Conservation (phyloP, 2,329 filamentous ascomycete genomes). For the Diaporthe caulivora region DNA sequence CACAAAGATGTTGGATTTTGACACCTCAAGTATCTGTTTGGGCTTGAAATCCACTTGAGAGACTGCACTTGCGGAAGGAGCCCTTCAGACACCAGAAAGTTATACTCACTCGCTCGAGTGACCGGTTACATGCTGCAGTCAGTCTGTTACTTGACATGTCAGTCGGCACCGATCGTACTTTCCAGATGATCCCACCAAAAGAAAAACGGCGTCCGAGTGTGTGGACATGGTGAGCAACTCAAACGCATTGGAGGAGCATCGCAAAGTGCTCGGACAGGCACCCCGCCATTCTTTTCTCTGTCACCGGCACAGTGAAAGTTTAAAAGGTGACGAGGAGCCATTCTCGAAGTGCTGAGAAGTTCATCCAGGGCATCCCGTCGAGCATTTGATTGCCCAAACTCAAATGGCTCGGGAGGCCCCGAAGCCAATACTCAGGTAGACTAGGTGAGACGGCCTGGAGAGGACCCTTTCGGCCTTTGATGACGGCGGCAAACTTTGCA, state of each 20-base stretch:
- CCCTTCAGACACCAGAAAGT: not conserved
- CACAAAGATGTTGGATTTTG: not conserved
- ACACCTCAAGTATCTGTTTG: not conserved
- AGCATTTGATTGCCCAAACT: not conserved
- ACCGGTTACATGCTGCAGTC: not conserved
- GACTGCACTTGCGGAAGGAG: slow-evolving; percentile 5
- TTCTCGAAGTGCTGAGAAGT: not conserved
- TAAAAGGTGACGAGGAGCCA: slow-evolving; percentile 3
- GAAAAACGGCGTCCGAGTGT: not conserved
- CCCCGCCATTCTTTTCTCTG: not conserved
- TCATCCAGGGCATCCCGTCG: not conserved
- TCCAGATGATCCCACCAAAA: not conserved
- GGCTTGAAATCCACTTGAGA: not conserved
- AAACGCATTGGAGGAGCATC: not conserved
- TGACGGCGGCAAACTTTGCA: not conserved
- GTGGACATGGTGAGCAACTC: not conserved
- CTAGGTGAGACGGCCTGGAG: not conserved
- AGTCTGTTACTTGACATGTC: too few relatives aligned
- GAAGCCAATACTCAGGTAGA: not conserved
- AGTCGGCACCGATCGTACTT: not conserved
- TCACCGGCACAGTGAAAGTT: slow-evolving; percentile 8
- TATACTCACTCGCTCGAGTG: not conserved
- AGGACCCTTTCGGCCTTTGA: not conserved
- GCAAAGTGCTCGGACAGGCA: not conserved
- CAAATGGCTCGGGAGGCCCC: slow-evolving; percentile 12